A percentile compares a stretch with the other conserved stretches of the same genome.
Evolutionary conservation across 768 basidiomycete genomes (phyloP).

Genomic region (Mrakia blollopis): DNA sequence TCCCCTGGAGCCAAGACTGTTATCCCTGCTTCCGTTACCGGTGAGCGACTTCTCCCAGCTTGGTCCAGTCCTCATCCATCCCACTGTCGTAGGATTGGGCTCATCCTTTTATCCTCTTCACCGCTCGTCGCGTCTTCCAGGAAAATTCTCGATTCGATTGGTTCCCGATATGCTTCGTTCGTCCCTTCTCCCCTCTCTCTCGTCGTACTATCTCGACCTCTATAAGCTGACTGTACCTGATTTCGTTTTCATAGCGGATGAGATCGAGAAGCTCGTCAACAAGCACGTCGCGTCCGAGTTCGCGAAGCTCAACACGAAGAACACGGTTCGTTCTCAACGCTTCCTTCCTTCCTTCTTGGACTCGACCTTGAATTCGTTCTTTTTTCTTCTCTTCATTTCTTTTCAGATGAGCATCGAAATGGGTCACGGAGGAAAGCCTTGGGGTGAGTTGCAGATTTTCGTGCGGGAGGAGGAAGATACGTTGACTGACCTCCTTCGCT

Average conservation of each 20-base stretch:
- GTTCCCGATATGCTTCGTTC: conserved; percentile 69
- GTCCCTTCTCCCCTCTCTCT: background rate
- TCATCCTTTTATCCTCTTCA: background rate
- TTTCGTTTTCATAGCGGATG: conserved; percentile 53
- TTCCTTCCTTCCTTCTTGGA: too few species aligned
- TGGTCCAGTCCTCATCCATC: too few species aligned
- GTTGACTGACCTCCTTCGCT: conserved; percentile 9
- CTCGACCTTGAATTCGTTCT: background rate
- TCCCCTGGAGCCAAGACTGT: conserved; percentile 74
- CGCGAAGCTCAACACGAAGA: conserved; percentile 77
- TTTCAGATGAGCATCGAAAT: conserved; percentile 8
- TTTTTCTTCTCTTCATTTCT: background rate
- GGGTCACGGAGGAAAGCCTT: conserved; percentile 75
- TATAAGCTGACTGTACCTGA: background rate
- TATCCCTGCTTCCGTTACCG: conserved; percentile 72
- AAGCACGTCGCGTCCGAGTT: conserved; percentile 72
- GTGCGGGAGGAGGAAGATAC: background rate
- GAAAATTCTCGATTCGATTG: conserved; percentile 91
- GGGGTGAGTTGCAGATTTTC: conserved; percentile 52
- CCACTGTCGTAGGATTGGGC: too few species aligned
- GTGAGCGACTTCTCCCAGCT: too few species aligned
- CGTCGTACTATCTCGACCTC: background rate
- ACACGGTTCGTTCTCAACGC: conserved; percentile 46
- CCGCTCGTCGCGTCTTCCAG: conserved; percentile 47
- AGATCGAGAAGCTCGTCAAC: conserved; percentile 64